Percentiles rank a stretch among this genome's conserved stretches.
Evolutionary conservation across 208 protist species (phyloP).

Genomic region (Polymyxa betae): DNA sequence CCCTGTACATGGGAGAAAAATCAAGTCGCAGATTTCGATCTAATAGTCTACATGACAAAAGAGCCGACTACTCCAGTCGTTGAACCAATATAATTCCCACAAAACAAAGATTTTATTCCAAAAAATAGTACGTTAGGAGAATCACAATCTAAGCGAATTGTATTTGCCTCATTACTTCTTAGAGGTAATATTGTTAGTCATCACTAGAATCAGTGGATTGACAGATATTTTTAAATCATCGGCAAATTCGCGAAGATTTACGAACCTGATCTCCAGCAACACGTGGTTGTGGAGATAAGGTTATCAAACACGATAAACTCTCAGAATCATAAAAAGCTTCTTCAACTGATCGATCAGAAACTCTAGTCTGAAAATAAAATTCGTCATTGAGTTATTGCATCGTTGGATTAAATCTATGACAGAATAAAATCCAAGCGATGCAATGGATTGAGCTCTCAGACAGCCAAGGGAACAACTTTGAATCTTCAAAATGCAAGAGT

Average conservation of each 20-base stretch:
- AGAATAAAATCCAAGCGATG: not conserved
- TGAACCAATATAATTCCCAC: too few species aligned
- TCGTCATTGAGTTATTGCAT: not conserved
- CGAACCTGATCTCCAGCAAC: not conserved
- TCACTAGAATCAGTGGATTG: not conserved
- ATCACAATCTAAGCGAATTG: too few species aligned
- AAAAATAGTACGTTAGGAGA: too few species aligned
- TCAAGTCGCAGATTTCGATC: too few species aligned
- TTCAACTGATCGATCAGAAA: not conserved
- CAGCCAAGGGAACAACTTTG: not conserved
- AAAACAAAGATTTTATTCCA: too few species aligned
- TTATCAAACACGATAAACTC: not conserved
- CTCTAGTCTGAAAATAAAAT: not conserved
- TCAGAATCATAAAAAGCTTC: not conserved
- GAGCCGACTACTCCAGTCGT: too few species aligned
- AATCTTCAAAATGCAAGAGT: not conserved
- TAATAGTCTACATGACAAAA: too few species aligned
- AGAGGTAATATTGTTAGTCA: not conserved
- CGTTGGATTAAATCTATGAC: not conserved
- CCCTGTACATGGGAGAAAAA: not conserved
- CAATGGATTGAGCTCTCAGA: not conserved
- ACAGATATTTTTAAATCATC: not conserved
- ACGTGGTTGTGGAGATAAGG: not conserved
- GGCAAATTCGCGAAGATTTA: not conserved
- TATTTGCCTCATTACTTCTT: constrained; percentile 17